Evolutionary conservation across 176 grass and related monocot genomes (phyloP).

Genomic region (Dactylis glomerata): DNA sequence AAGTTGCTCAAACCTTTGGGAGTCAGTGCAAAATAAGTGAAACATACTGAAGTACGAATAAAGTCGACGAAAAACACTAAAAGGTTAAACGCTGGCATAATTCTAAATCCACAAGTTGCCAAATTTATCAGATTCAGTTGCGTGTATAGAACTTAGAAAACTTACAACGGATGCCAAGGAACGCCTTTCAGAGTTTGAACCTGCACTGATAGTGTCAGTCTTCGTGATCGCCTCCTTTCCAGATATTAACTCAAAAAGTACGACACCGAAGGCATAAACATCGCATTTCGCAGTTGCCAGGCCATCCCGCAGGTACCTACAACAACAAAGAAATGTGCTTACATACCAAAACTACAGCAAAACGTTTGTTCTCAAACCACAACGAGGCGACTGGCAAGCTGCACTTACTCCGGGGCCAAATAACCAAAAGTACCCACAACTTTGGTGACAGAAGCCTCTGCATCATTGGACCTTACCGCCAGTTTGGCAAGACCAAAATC

Average conservation of each 20-base stretch:
- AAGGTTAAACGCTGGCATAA: neutral
- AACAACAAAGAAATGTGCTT: conserved; percentile 32
- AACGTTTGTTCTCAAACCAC: neutral
- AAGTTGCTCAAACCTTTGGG: conserved; percentile 3
- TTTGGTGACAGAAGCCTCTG: conserved; percentile 92
- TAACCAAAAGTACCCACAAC: conserved; percentile 99
- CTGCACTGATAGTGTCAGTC: conserved; percentile 43
- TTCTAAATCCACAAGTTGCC: neutral
- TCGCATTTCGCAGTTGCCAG: conserved; percentile 92
- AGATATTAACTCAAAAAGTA: conserved; percentile 96
- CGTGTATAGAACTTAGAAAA: conserved; percentile 17
- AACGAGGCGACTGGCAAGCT: neutral
- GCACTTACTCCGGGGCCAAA: conserved; percentile 89
- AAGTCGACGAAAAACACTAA: neutral
- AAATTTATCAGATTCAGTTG: conserved; percentile 4
- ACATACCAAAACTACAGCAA: conserved; percentile 3
- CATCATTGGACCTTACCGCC: conserved; percentile 80
- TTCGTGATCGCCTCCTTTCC: conserved; percentile 93
- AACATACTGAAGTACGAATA: conserved; percentile 4
- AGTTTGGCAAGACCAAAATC: conserved; percentile 99
- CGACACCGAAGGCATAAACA: conserved; percentile 96
- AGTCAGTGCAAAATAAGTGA: neutral
- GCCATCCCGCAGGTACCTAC: conserved; percentile 86
- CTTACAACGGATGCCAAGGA: conserved; percentile 97
- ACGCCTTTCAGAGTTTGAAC: conserved; percentile 76